Percentiles rank a stretch among this genome's conserved stretches.
Conservation (phyloP, 106 monocot species). For the Phalaenopsis equestris region DNA sequence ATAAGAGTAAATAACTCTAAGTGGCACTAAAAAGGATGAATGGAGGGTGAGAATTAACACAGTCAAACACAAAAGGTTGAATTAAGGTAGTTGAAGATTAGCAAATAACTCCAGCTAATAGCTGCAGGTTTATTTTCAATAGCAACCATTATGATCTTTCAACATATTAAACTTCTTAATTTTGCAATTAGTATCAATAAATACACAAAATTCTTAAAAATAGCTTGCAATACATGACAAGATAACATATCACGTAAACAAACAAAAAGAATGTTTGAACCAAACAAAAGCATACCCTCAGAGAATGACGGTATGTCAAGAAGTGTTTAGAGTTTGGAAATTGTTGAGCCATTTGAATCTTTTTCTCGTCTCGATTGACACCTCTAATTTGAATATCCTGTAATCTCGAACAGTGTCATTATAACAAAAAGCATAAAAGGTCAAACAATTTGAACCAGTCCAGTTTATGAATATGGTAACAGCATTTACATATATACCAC, state of each 20-base stretch:
- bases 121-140: background rate
- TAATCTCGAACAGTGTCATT: conserved; percentile 14
- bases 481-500: too few species aligned
- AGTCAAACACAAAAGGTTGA: background rate
- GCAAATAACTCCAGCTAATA: background rate
- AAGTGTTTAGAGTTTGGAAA: conserved; percentile 89
- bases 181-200: background rate
- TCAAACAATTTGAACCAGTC: background rate
- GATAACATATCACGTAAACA: background rate
- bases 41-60: background rate
- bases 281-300: conserved; percentile 39
- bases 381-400: conserved; percentile 93
- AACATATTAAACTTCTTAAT: background rate
- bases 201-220: background rate
- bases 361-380: conserved; percentile 79
- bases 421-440: background rate
- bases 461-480: background rate
- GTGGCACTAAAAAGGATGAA: background rate
- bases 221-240: background rate
- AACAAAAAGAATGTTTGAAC: background rate
- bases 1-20: background rate
- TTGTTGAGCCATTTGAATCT: conserved; percentile 67
- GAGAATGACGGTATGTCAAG: conserved; percentile 74
- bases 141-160: background rate
- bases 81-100: background rate